Conservation (phyloP, 148 eudicot species). For the Rhododendron ferrugineum region DNA sequence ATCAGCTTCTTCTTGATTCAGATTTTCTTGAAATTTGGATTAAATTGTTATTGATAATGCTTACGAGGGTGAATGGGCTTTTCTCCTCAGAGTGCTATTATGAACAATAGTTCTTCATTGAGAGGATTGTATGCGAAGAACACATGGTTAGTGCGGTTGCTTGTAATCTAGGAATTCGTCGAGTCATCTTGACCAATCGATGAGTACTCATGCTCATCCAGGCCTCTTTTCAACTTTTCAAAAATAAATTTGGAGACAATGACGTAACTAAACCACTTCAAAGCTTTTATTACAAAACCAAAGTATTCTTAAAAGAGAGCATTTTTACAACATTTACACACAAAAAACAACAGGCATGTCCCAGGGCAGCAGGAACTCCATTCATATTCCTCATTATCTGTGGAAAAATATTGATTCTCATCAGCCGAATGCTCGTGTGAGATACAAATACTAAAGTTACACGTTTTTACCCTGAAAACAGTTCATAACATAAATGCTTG, state of each 20-base stretch:
- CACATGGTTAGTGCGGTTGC: neutral
- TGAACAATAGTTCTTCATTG: neutral
- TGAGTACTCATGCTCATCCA: no score
- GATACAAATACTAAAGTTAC: no score
- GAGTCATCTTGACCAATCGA: no score
- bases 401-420: no score
- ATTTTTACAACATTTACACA: neutral
- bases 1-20: neutral
- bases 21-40: neutral
- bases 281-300: conserved; percentile 29
- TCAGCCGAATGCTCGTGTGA: no score
- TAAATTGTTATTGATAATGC: neutral
- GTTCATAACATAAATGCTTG: no score
- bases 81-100: neutral
- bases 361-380: no score
- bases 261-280: conserved; percentile 22
- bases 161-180: neutral
- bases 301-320: conserved; percentile 19
- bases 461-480: no score
- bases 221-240: no score
- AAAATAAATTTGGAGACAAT: no score
- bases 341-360: no score
- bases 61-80: neutral
- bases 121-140: neutral
- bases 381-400: no score